Percentiles rank a stretch among this genome's conserved stretches.
These are phyloP conservation scores for Thinopyrum elongatum DNA, from an alignment of 176 grass and related monocot species.

Conservation along the genomic window DNA sequence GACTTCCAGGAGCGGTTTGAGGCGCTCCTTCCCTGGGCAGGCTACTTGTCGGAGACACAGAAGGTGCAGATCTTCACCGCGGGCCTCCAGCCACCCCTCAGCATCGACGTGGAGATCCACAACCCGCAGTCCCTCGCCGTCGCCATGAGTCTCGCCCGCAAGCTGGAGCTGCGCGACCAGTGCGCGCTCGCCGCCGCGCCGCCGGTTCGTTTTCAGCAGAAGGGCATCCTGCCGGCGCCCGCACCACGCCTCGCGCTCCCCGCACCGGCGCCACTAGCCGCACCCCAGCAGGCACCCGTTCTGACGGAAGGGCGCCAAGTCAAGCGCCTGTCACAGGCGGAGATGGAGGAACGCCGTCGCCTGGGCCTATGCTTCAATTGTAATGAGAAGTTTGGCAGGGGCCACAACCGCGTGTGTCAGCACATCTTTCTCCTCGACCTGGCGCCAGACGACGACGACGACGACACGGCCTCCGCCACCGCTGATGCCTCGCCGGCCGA, in stretches of 20 bases:
- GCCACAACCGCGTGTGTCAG: not conserved
- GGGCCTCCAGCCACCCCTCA: not conserved
- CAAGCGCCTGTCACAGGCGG: not conserved
- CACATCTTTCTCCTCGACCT: not conserved
- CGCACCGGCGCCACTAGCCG: no score
- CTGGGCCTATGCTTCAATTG: not conserved
- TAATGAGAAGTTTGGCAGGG: not conserved
- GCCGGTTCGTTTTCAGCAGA: no score
- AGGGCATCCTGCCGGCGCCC: no score
- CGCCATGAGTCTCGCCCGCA: not conserved
- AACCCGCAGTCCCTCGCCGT: not conserved
- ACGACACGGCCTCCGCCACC: no score
- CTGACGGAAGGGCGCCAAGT: not conserved
- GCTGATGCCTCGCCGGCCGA: no score
- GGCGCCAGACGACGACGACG: no score
- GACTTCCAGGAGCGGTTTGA: not conserved
- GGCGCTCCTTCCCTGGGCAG: not conserved
- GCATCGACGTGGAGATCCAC: not conserved
- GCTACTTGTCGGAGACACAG: not conserved
- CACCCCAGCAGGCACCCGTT: no score
- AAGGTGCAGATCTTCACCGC: not conserved
- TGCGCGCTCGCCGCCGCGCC: no score
- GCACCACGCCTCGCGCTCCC: not conserved
- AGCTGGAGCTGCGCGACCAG: not conserved
- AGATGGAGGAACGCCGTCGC: not conserved